Percentiles rank a stretch among this genome's conserved stretches.
Evolutionary conservation across 163 green algal genomes (phyloP).

Genomic region (Scenedesmus sp.): DNA sequence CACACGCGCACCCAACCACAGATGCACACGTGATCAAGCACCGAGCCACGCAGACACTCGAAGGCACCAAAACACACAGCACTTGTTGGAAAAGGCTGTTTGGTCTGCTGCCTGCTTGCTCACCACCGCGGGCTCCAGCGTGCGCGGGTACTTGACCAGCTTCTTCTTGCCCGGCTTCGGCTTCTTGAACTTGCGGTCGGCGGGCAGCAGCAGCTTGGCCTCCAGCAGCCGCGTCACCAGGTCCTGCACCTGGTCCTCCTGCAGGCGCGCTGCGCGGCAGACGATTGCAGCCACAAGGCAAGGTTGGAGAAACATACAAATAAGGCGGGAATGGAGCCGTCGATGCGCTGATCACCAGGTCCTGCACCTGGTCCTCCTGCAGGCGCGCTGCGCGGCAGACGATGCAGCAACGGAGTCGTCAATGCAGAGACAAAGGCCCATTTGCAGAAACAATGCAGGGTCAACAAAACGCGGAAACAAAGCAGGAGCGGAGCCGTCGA

Average conservation of each 20-base stretch:
- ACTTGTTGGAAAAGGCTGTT: constrained; percentile 66
- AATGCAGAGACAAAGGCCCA: no score
- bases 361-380: constrained; percentile 68
- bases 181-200: constrained; percentile 91
- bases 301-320: background rate
- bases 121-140: constrained; percentile 71
- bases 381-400: no score
- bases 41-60: no score
- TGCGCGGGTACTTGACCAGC: constrained; percentile 91
- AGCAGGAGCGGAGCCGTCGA: no score
- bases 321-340: background rate
- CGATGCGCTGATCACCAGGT: no score
- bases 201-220: constrained; percentile 69
- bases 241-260: constrained; percentile 70
- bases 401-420: no score
- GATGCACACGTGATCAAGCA: no score
- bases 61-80: no score
- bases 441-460: no score
- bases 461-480: no score
- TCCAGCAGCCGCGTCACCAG: constrained; percentile 74
- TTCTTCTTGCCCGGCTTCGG: constrained; percentile 89
- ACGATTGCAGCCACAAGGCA: background rate
- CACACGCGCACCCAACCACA: no score
- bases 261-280: constrained; percentile 72
- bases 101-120: background rate